These are phyloP conservation scores for Sphagnurus paluster DNA, from an alignment of 1,284 basidiomycete species.

Conservation along the genomic window DNA sequence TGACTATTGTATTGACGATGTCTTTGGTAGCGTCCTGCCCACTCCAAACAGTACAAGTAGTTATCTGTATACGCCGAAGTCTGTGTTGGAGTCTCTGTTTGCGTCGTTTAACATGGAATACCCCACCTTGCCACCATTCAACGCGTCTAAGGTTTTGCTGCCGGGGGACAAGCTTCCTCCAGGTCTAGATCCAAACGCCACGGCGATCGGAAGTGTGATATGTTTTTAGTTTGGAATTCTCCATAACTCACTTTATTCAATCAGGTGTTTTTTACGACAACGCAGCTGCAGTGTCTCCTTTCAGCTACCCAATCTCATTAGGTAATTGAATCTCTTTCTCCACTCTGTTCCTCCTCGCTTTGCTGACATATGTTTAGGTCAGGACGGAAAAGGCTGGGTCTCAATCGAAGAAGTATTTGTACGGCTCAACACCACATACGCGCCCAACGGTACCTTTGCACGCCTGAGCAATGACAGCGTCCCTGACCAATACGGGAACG, in stretches of 20 bases:
- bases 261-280: constrained; percentile 29
- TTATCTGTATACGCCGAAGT: constrained; percentile 37
- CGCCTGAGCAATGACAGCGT: constrained; percentile 21
- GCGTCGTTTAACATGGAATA: constrained; percentile 29
- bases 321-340: too few species aligned
- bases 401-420: constrained; percentile 39
- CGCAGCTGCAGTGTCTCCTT: constrained; percentile 35
- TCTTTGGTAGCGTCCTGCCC: not conserved
- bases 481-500: constrained; percentile 26
- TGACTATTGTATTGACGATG: too few species aligned
- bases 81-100: constrained; percentile 32
- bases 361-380: constrained; percentile 19
- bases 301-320: constrained; percentile 30
- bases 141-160: constrained; percentile 18
- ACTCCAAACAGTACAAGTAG: constrained; percentile 15
- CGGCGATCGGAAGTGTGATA: constrained; percentile 26
- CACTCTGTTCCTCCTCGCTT: too few species aligned
- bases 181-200: constrained; percentile 24
- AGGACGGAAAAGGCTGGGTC: constrained; percentile 33
- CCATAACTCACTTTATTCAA: not conserved
- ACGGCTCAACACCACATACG: constrained; percentile 37
- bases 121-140: constrained; percentile 24
- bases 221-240: not conserved
- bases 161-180: constrained; percentile 24
- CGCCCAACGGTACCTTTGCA: constrained; percentile 35